These are phyloP conservation scores for Penicillium brevicompactum DNA, from an alignment of 2,329 filamentous ascomycete genomes.

Conservation along the genomic window DNA sequence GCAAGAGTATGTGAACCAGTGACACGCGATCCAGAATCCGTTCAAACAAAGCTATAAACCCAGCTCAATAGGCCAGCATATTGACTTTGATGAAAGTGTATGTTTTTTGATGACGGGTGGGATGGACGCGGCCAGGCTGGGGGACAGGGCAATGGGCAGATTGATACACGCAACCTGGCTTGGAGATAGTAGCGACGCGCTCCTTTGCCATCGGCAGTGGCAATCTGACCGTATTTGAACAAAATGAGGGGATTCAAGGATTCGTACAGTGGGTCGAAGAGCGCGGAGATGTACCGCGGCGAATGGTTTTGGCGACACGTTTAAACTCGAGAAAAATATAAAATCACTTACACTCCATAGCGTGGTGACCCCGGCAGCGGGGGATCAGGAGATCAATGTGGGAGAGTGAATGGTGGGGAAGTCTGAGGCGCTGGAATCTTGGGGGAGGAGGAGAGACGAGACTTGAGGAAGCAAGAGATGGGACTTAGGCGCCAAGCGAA, in stretches of 20 bases:
- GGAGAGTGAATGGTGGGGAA: slow-evolving; percentile 32
- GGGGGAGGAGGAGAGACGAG: slow-evolving; percentile 35
- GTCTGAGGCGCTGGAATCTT: slow-evolving; percentile 15
- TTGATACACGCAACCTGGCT: slow-evolving; percentile 24
- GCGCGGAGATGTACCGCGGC: slow-evolving; percentile 43
- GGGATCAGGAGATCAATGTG: slow-evolving; percentile 37
- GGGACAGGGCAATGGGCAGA: slow-evolving; percentile 24
- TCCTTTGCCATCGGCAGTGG: slow-evolving; percentile 15
- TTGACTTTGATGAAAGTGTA: slow-evolving; percentile 37
- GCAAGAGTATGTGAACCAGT: slow-evolving; percentile 25
- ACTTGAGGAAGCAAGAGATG: slow-evolving; percentile 40
- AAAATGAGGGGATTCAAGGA: slow-evolving; percentile 26
- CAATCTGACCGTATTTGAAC: slow-evolving; percentile 18
- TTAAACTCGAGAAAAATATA: slow-evolving; percentile 32
- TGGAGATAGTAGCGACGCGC: slow-evolving; percentile 20
- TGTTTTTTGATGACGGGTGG: slow-evolving; percentile 41
- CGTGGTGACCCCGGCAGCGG: slow-evolving; percentile 51
- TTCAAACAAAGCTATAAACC: slow-evolving; percentile 26
- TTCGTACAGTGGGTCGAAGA: slow-evolving; percentile 42
- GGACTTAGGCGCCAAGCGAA: slow-evolving; percentile 32
- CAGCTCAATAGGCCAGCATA: slow-evolving; percentile 28
- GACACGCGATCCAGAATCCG: slow-evolving; percentile 38
- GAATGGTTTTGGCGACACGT: slow-evolving; percentile 34
- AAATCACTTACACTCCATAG: slow-evolving; percentile 62
- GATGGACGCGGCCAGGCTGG: slow-evolving; percentile 37